Evolutionary conservation across 345 rosid genomes (phyloP), one percentile per base, ranked within the genome.

Genomic region (Eucalyptus polybractea): DNA sequence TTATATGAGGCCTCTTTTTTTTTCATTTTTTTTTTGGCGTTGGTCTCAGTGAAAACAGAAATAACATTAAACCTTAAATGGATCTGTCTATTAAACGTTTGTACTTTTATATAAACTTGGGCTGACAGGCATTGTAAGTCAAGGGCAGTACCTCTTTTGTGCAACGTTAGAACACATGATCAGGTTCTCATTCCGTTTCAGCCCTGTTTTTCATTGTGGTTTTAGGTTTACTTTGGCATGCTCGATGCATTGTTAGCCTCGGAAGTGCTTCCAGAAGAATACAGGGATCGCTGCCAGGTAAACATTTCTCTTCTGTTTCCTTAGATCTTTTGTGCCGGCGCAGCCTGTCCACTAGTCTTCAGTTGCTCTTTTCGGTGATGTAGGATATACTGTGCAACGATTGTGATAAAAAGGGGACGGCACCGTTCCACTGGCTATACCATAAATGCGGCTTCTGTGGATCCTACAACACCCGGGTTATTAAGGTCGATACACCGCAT

Each of bases 211-310:
- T 87, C 67, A 33, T 1, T 87, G 40, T 67, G 87, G 89, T n/a
- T n/a, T 62, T 92, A 97, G 99, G 98, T 97, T 65, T 97, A 97
- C 94, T 97, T 97, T 45, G 99, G 99, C 89, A 97, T 97, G 98
- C 98, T 97, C 89, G 98, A 97, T 86, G 97, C 98, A 15, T 89
- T 97, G 89, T 92, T 97, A 93, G 98, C 97, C 87, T 91, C 96
- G 9, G 98, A 97, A 93, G 98, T 93, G 91, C 98, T 97, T 90
- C 99, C 99, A 80, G 97, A 95, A 90, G 99, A 97, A 91, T 97
- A 94, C 88, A 93, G 92, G 90, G 92, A 95, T 89, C 95, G 92
- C 40, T 92, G 90, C 92, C 99, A 97, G 97, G 99, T 96, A 91
- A 72, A 76, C 27, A 76, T 76, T 10, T 76, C 83, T 72, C 81